phyloP scores from a whole-genome alignment of 2,329 filamentous ascomycete species.

The Fusarium stilboides region DNA sequence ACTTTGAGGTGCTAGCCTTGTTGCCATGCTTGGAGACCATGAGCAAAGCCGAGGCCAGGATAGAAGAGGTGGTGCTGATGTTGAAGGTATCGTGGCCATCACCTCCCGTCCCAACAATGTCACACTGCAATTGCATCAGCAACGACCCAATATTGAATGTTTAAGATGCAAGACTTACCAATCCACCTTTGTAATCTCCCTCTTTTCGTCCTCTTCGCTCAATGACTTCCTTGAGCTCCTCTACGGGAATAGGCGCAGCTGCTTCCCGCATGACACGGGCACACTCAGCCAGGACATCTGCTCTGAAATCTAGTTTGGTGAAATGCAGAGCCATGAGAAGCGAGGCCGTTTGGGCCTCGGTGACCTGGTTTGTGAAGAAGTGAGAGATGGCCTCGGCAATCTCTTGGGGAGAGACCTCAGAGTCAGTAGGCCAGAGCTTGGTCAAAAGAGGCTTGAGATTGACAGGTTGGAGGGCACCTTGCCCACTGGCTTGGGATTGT shows the following conservation, averaged over 20 bases:
- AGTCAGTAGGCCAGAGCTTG: constrained; percentile 75
- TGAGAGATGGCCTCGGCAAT: constrained; percentile 91
- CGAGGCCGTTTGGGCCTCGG: constrained; percentile 88
- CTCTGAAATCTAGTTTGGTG: constrained; percentile 84
- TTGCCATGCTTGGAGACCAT: constrained; percentile 97
- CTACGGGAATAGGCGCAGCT: constrained; percentile 78
- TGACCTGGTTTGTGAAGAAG: constrained; percentile 92
- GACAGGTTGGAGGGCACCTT: constrained; percentile 55
- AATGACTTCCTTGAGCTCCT: constrained; percentile 73
- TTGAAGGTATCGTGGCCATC: constrained; percentile 99
- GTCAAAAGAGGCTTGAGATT: constrained; percentile 81
- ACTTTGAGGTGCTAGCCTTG: constrained; percentile 93
- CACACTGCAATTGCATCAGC: constrained; percentile 67
- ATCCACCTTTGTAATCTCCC: constrained; percentile 83
- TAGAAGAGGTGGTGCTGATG: constrained; percentile 94
- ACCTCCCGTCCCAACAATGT: constrained; percentile 97
- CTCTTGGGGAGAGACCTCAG: constrained; percentile 78
- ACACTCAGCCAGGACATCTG: constrained; percentile 89
- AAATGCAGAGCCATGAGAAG: constrained; percentile 94
- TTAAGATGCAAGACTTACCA: constrained; percentile 70
- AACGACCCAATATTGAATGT: not conserved
- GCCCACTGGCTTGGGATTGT: constrained; percentile 45
- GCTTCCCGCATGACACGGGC: constrained; percentile 87
- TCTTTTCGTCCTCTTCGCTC: constrained; percentile 73
- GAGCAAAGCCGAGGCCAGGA: constrained; percentile 88